A percentile compares a stretch with the other conserved stretches of the same genome.
These are phyloP conservation scores for Suillus luteus DNA, from an alignment of 768 basidiomycete species.

Conservation along the genomic window DNA sequence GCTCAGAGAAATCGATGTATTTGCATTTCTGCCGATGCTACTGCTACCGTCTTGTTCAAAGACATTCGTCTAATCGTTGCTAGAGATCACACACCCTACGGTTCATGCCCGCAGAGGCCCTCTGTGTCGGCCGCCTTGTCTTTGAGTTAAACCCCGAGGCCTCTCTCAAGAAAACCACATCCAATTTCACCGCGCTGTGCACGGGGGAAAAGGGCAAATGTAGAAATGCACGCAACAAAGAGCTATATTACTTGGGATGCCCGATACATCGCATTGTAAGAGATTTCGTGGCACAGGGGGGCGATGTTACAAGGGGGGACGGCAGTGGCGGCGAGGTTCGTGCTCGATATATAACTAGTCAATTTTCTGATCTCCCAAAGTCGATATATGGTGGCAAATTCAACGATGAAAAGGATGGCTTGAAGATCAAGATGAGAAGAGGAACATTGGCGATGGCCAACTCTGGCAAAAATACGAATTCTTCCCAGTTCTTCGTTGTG, in stretches of 20 bases:
- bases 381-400: slow-evolving; percentile 51
- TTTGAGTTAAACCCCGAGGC: slow-evolving; percentile 41
- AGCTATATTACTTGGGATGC: slow-evolving; percentile 43
- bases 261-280: slow-evolving; percentile 49
- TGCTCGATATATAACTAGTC: slow-evolving; percentile 11
- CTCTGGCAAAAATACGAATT: slow-evolving; percentile 50
- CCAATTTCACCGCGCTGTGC: slow-evolving; percentile 51
- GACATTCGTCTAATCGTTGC: slow-evolving; percentile 10
- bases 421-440: slow-evolving; percentile 40
- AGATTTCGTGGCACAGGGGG: slow-evolving; percentile 55
- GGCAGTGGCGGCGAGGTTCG: slow-evolving; percentile 56
- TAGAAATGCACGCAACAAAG: slow-evolving; percentile 49
- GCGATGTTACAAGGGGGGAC: slow-evolving; percentile 53
- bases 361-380: slow-evolving; percentile 22
- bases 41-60: slow-evolving; percentile 6
- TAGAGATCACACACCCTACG: slow-evolving; percentile 35
- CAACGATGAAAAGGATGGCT: slow-evolving; percentile 52
- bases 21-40: slow-evolving; percentile 38
- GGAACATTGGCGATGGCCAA: slow-evolving; percentile 57
- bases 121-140: slow-evolving; percentile 42
- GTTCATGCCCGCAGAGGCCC: slow-evolving; percentile 39
- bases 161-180: slow-evolving; percentile 46
- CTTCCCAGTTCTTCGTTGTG: slow-evolving; percentile 53
- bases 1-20: slow-evolving; percentile 44
- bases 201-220: slow-evolving; percentile 46